A percentile compares a stretch with the other conserved stretches of the same genome.
Evolutionary conservation across 495 filamentous ascomycete species (phyloP).

Genomic region (Delitschia confertaspora): DNA sequence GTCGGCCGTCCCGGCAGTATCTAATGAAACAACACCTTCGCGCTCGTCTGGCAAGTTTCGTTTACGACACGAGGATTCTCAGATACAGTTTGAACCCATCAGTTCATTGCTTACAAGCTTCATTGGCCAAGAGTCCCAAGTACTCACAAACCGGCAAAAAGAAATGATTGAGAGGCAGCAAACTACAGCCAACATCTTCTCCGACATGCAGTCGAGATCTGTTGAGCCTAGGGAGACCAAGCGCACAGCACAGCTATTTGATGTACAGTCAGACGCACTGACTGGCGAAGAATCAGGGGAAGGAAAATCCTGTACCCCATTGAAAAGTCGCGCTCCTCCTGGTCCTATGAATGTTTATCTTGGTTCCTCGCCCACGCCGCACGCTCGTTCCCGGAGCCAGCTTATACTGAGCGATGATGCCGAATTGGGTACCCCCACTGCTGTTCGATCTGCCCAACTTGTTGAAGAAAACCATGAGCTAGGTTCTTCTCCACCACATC

Average conservation of each 20-base stretch:
- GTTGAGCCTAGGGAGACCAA: conserved; percentile 29
- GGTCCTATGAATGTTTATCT: conserved; percentile 49
- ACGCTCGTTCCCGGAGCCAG: conserved; percentile 18
- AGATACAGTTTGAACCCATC: conserved; percentile 64
- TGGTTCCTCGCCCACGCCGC: conserved; percentile 74
- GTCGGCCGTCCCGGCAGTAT: neutral
- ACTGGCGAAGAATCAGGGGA: conserved; percentile 19
- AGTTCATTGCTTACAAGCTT: conserved; percentile 44
- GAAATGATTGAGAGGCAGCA: conserved; percentile 60
- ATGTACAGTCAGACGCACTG: conserved; percentile 12
- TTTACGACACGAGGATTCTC: conserved; percentile 59
- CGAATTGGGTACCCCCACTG: conserved; percentile 11
- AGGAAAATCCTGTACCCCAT: conserved; percentile 32
- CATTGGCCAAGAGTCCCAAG: conserved; percentile 48
- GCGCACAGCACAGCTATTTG: conserved; percentile 15
- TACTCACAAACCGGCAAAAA: conserved; percentile 64
- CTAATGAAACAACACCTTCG: conserved; percentile 6
- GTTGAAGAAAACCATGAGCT: conserved; percentile 4
- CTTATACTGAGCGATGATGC: conserved; percentile 11
- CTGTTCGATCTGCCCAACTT: conserved; percentile 7
- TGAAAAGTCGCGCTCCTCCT: conserved; percentile 7
- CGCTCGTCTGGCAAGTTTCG: conserved; percentile 17
- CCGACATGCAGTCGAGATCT: conserved; percentile 57
- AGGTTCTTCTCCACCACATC: conserved; percentile 20
- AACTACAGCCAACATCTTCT: conserved; percentile 58